A percentile compares a stretch with the other conserved stretches of the same genome.
phyloP scores from a whole-genome alignment of 768 basidiomycete genomes.

The Termitomyces bulborhizus region DNA sequence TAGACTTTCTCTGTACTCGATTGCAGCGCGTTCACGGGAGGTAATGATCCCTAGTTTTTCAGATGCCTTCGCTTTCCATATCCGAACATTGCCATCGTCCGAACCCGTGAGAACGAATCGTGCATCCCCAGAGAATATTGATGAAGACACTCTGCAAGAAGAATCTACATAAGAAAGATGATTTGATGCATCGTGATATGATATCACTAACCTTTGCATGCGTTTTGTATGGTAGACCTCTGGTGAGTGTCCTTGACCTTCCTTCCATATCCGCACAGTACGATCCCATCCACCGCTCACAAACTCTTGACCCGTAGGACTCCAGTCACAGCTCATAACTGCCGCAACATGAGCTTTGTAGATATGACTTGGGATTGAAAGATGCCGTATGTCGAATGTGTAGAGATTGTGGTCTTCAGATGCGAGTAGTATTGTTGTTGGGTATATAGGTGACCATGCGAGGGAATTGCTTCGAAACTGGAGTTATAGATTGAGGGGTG shows the following conservation, averaged over 20 bases:
- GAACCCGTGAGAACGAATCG: slow-evolving; percentile 88
- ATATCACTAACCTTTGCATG: slow-evolving; percentile 77
- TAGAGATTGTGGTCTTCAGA: slow-evolving; percentile 99
- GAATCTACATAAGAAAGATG: background rate
- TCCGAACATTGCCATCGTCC: slow-evolving; percentile 90
- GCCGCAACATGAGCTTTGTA: slow-evolving; percentile 98
- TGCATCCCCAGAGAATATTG: slow-evolving; percentile 84
- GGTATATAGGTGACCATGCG: slow-evolving; percentile 94
- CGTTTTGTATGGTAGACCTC: slow-evolving; percentile 98
- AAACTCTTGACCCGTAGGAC: slow-evolving; percentile 92
- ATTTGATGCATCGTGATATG: background rate
- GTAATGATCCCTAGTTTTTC: slow-evolving; percentile 91
- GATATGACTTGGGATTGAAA: slow-evolving; percentile 79
- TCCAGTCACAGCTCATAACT: slow-evolving; percentile 97
- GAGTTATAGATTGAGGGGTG: background rate
- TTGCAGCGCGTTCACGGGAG: slow-evolving; percentile 82
- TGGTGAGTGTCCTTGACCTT: slow-evolving; percentile 70
- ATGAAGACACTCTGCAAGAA: slow-evolving; percentile 69
- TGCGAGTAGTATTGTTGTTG: slow-evolving; percentile 86
- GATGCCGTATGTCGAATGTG: slow-evolving; percentile 90
- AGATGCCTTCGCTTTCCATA: slow-evolving; percentile 93
- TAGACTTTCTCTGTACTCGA: slow-evolving; percentile 88
- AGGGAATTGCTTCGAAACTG: slow-evolving; percentile 87
- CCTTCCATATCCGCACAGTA: slow-evolving; percentile 89
- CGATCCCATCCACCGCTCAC: slow-evolving; percentile 97